Percentiles rank a stretch among this genome's conserved stretches.
Conservation (phyloP, 768 basidiomycete genomes). For the Artomyces pyxidatus region DNA sequence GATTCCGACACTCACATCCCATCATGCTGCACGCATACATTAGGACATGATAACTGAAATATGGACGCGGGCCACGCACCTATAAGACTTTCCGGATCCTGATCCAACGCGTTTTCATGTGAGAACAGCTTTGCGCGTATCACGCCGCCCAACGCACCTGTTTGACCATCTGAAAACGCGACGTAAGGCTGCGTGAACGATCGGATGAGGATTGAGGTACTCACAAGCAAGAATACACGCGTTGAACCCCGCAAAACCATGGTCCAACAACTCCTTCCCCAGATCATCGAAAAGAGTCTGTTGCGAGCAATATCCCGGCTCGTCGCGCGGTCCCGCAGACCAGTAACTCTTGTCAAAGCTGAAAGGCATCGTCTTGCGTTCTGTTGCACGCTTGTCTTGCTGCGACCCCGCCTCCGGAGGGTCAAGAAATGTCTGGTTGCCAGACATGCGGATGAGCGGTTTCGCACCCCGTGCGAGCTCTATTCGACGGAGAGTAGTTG, state of each 20-base stretch:
- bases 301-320: constrained; percentile 87
- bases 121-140: neutral
- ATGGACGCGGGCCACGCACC: constrained; percentile 37
- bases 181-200: neutral
- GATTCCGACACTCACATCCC: constrained; percentile 61
- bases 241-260: constrained; percentile 95
- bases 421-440: constrained; percentile 87
- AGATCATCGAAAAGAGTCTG: constrained; percentile 92
- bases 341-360: constrained; percentile 98
- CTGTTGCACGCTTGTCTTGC: constrained; percentile 64
- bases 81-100: constrained; percentile 92
- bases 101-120: neutral
- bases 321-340: constrained; percentile 88
- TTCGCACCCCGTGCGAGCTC: constrained; percentile 93
- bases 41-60: neutral
- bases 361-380: constrained; percentile 85
- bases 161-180: constrained; percentile 57
- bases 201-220: constrained; percentile 28
- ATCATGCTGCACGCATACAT: constrained; percentile 61
- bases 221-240: constrained; percentile 97
- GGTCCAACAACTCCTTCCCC: constrained; percentile 89
- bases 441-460: constrained; percentile 89
- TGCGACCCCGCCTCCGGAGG: constrained; percentile 73
- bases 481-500: constrained; percentile 24
- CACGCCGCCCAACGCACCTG: constrained; percentile 46